Percentiles rank a stretch among this genome's conserved stretches.
These are phyloP conservation scores for Fusarium kyushuense DNA, from an alignment of 2,329 filamentous ascomycete species.

Conservation along the genomic window DNA sequence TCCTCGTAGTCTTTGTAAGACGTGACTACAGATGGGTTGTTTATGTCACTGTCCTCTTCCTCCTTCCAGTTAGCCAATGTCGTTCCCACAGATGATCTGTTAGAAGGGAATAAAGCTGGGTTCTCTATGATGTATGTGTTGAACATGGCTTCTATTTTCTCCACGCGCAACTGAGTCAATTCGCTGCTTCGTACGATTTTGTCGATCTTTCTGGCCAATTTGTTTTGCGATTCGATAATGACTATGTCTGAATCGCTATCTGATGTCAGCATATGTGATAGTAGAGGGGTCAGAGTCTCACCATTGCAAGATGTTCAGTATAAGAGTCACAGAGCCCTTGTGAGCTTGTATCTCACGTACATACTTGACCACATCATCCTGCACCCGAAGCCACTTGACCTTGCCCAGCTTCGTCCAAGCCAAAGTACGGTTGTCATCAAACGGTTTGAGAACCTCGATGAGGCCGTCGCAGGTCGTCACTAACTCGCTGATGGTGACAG, in stretches of 20 bases:
- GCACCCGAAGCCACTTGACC: constrained; percentile 19
- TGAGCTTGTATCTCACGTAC: constrained; percentile 26
- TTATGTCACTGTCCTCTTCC: constrained; percentile 8
- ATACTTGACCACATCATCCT: constrained; percentile 29
- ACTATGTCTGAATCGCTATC: constrained; percentile 19
- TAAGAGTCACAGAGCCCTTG: constrained; percentile 24
- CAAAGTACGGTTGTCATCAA: not conserved
- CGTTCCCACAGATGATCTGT: constrained; percentile 3
- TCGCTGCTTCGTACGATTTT: constrained; percentile 8
- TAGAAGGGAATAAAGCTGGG: not conserved
- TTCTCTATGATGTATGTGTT: constrained; percentile 28
- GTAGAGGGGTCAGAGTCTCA: fast-evolving
- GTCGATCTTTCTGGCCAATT: constrained; percentile 17
- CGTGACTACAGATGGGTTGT: constrained; percentile 1
- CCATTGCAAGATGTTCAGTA: constrained; percentile 27
- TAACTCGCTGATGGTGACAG: constrained; percentile 23
- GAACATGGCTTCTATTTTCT: constrained; percentile 14
- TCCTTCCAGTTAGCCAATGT: constrained; percentile 7
- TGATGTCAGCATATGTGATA: not conserved
- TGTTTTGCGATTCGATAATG: constrained; percentile 15
- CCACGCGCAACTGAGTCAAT: constrained; percentile 11
- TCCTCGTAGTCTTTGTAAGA: not conserved
- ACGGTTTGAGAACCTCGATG: not conserved
- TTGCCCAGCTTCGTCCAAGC: constrained; percentile 5
- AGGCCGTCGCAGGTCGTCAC: constrained; percentile 22